Conservation (phyloP, 2,329 filamentous ascomycete species). For the Cladosporium sp. region DNA sequence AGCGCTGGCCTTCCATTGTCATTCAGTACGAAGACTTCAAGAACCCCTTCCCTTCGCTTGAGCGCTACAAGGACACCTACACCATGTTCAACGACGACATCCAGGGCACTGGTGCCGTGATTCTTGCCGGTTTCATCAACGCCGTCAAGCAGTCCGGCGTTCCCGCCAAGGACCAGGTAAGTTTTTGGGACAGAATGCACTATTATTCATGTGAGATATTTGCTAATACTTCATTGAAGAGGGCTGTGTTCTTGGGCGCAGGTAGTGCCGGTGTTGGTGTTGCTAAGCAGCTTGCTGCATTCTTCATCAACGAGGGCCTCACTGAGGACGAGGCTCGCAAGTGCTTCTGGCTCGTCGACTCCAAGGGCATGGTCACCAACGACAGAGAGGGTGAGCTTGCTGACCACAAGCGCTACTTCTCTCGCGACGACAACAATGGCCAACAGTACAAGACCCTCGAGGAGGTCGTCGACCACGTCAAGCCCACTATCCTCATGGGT, state of each 20-base stretch:
- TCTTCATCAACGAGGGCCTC: conserved; percentile 89
- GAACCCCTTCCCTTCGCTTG: conserved; percentile 91
- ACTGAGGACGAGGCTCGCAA: conserved; percentile 81
- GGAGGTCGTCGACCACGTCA: conserved; percentile 90
- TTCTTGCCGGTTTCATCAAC: conserved; percentile 77
- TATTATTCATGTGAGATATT: no score
- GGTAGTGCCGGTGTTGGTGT: conserved; percentile 96
- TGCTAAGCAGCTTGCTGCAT: conserved; percentile 95
- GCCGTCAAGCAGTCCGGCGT: conserved; percentile 82
- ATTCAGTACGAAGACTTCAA: conserved; percentile 99
- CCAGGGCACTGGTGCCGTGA: conserved; percentile 93
- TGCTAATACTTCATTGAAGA: conserved; percentile 32
- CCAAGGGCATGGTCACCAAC: conserved; percentile 79
- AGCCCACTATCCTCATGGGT: conserved; percentile 91
- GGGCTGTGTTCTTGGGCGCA: conserved; percentile 92
- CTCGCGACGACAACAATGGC: conserved; percentile 64
- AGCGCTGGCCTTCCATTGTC: conserved; percentile 71
- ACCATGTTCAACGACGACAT: conserved; percentile 99
- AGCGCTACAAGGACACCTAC: conserved; percentile 83
- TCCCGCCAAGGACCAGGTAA: conserved; percentile 74
- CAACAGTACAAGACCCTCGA: conserved; percentile 74
- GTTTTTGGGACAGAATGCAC: background rate
- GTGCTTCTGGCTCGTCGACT: conserved; percentile 98
- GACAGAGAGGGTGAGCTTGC: conserved; percentile 93
- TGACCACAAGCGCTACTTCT: conserved; percentile 74